Conservation (phyloP, 2,329 filamentous ascomycete species). For the Pseudofabraea citricarpa region DNA sequence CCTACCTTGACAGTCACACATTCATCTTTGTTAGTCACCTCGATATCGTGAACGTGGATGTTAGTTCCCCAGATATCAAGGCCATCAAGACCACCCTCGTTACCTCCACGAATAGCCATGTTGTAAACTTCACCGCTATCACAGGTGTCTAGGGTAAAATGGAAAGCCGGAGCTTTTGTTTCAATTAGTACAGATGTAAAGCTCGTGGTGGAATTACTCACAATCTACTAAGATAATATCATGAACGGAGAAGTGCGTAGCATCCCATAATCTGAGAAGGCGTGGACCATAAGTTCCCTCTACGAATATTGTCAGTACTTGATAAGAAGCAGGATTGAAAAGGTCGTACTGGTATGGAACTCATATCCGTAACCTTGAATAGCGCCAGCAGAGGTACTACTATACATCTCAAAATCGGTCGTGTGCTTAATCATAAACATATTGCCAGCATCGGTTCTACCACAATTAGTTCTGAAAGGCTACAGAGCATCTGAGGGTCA, state of each 20-base stretch:
- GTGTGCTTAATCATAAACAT: constrained; percentile 48
- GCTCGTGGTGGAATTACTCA: constrained; percentile 17
- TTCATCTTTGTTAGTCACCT: constrained; percentile 59
- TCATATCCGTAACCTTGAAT: constrained; percentile 48
- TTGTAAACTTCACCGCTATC: constrained; percentile 50
- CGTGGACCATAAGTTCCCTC: constrained; percentile 12
- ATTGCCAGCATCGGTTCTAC: constrained; percentile 40
- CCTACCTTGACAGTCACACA: constrained; percentile 48
- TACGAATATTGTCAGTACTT: too few species aligned
- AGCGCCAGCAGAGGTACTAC: constrained; percentile 44
- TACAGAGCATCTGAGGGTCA: not conserved
- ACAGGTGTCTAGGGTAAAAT: constrained; percentile 45
- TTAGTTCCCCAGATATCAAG: constrained; percentile 50
- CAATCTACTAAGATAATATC: constrained; percentile 19
- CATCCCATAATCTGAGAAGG: constrained; percentile 15
- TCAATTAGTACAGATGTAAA: constrained; percentile 19
- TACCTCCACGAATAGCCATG: constrained; percentile 47
- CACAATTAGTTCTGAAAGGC: not conserved
- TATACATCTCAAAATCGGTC: constrained; percentile 49
- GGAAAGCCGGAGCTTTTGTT: constrained; percentile 25
- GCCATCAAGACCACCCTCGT: constrained; percentile 49
- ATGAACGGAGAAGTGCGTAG: constrained; percentile 18
- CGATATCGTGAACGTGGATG: constrained; percentile 53
- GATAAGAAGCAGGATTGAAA: too few species aligned
- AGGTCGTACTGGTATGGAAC: constrained; percentile 32